These are phyloP conservation scores for Isabelozyma gotoi DNA, from an alignment of 805 yeast species.

Conservation along the genomic window DNA sequence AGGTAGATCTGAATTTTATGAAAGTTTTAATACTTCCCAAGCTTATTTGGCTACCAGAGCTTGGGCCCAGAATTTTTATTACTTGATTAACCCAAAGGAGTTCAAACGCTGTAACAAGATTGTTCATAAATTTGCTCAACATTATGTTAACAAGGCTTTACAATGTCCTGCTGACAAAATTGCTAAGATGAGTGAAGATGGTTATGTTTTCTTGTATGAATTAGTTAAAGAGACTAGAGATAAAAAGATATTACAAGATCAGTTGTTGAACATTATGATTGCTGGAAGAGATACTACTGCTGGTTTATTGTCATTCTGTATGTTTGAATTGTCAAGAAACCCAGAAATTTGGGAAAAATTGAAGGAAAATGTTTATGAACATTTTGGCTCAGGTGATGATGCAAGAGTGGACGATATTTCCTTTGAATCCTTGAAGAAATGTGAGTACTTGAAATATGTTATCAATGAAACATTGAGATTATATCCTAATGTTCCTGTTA, in stretches of 20 bases:
- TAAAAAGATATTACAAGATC: constrained; percentile 36
- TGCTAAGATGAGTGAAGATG: constrained; percentile 22
- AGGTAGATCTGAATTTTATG: constrained; percentile 31
- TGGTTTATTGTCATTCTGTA: constrained; percentile 33
- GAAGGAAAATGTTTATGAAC: constrained; percentile 23
- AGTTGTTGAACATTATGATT: constrained; percentile 37
- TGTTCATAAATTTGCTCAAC: constrained; percentile 28
- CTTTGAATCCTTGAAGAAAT: constrained; percentile 38
- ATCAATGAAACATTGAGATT: constrained; percentile 36
- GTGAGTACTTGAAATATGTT: constrained; percentile 37
- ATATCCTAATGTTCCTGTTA: constrained; percentile 29
- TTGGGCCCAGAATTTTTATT: constrained; percentile 28
- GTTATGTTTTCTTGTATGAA: constrained; percentile 38
- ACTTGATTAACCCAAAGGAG: constrained; percentile 18
- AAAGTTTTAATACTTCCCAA: constrained; percentile 34
- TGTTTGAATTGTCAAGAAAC: constrained; percentile 35
- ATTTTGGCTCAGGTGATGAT: constrained; percentile 33
- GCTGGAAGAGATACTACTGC: constrained; percentile 47
- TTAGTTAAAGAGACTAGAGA: constrained; percentile 37
- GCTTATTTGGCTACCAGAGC: constrained; percentile 34
- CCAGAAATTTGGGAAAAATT: constrained; percentile 31
- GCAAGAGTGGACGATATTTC: constrained; percentile 27
- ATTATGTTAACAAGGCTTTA: constrained; percentile 31
- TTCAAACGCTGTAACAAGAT: constrained; percentile 20
- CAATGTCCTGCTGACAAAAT: constrained; percentile 21